Evolutionary conservation across 2,329 filamentous ascomycete genomes (phyloP), one percentile per base, ranked within the genome.

Genomic region (Trichophaea hybrida): DNA sequence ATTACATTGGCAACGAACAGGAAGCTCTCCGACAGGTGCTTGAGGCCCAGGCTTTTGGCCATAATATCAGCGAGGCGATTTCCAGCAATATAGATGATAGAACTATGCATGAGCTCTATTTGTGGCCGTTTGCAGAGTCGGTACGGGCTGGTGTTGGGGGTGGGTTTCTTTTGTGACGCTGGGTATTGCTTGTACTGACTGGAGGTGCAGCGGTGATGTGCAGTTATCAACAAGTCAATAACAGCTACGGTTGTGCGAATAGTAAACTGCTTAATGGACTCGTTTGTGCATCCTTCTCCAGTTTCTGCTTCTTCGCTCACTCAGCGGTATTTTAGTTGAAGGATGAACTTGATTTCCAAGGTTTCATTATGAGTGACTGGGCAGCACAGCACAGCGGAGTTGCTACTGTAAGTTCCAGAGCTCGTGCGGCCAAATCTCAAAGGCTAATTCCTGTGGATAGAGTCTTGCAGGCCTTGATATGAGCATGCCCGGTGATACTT

Each of bases 361-460:
- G 88, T 0, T 91, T 88, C 59, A 80, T 93, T 6, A 86, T 93
- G 76, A 84, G 82, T 0, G 90, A 95, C 70, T 94, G 89, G 89
- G 76, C 91, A 5, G 87, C 86, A 0, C 89, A 95, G 69, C 80
- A 87, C 65, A 84, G 84, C 13, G 90, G 90, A 12, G 87, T 94
- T 0, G 82, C 80, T 33, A 85, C 82, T 62, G 86, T 49, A 49
- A n/a, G 44, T 49, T 49, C 15, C 24, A 24, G 1, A 24, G 24
- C 24, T 24, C 24, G 24, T 24, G 24, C 24, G 24, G 3, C 24
- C 24, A 24, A 24, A 24, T 24, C 24, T 24, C 24, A 24, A 24
- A 12, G 17, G 44, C 44, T 49, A 24, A 49, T 17, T 17, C 4
- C 44, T n/a, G 24, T 2, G 13, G n/a, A 49, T 49, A 49, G 44